Conservation (phyloP, 2,329 filamentous ascomycete species). For the Paecilomyces sp. region DNA sequence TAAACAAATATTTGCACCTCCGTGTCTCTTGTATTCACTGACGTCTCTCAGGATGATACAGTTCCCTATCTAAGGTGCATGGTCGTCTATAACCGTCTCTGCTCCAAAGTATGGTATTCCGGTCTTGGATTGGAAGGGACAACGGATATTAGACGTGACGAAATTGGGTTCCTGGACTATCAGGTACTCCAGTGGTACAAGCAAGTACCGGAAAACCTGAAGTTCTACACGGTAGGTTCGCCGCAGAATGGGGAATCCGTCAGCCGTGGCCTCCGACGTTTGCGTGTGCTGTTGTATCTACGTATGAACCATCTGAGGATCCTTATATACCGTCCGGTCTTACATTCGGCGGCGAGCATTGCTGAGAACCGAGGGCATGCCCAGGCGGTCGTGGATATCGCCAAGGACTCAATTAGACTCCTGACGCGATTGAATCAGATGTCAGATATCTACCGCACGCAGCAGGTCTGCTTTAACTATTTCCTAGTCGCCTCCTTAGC, state of each 20-base stretch:
- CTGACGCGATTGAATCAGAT: constrained; percentile 56
- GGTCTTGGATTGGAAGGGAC: constrained; percentile 64
- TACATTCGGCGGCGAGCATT: constrained; percentile 80
- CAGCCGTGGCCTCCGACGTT: constrained; percentile 61
- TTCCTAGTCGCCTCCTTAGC: constrained; percentile 59
- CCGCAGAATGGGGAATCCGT: constrained; percentile 41
- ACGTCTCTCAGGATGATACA: constrained; percentile 29
- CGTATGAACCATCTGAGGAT: constrained; percentile 87
- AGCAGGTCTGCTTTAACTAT: constrained; percentile 61
- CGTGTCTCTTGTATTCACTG: constrained; percentile 7
- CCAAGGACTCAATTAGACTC: constrained; percentile 58
- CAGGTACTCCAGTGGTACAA: constrained; percentile 85
- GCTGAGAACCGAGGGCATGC: constrained; percentile 67
- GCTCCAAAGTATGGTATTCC: constrained; percentile 79
- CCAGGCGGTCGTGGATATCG: constrained; percentile 58
- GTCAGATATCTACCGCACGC: constrained; percentile 55
- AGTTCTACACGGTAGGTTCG: constrained; percentile 54
- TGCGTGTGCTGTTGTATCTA: constrained; percentile 78
- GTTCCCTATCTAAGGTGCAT: constrained; percentile 71
- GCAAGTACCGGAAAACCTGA: constrained; percentile 56
- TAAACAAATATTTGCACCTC: constrained; percentile 31
- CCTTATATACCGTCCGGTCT: constrained; percentile 76
- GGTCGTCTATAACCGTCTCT: constrained; percentile 75
- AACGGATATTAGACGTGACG: constrained; percentile 60
- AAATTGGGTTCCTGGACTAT: constrained; percentile 73